Percentiles rank a stretch among this genome's conserved stretches.
Conservation (phyloP, 345 rosid genomes). For the Aquilaria yunnanensis region DNA sequence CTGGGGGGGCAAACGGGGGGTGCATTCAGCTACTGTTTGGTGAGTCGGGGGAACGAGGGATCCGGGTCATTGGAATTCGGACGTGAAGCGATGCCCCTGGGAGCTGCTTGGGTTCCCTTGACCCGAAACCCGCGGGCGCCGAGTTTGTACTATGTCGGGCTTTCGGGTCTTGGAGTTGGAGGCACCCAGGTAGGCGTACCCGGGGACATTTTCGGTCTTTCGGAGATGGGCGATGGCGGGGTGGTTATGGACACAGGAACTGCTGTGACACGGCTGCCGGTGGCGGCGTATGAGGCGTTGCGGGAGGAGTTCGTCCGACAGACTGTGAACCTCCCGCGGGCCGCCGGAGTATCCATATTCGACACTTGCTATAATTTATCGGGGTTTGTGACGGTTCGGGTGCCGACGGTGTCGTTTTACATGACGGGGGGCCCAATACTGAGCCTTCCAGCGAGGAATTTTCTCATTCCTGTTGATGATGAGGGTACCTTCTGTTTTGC, state of each 20-base stretch:
- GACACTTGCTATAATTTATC: conserved; percentile 69
- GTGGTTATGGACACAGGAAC: conserved; percentile 96
- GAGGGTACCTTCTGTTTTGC: conserved; percentile 80
- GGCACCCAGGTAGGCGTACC: conserved; percentile 49
- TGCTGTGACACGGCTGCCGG: conserved; percentile 75
- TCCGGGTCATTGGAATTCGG: conserved; percentile 76
- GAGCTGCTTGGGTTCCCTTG: conserved; percentile 85
- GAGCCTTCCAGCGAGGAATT: conserved; percentile 74
- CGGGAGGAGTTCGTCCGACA: conserved; percentile 55
- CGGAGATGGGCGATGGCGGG: conserved; percentile 59
- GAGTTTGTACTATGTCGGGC: conserved; percentile 68
- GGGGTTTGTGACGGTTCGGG: conserved; percentile 75
- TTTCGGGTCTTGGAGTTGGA: conserved; percentile 73
- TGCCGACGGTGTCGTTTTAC: conserved; percentile 82
- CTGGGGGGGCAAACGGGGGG: conserved; percentile 71
- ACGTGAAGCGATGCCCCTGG: conserved; percentile 57
- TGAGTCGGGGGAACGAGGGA: conserved; percentile 53
- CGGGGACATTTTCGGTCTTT: conserved; percentile 35
- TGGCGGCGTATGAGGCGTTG: conserved; percentile 50
- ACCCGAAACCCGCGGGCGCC: conserved; percentile 62
- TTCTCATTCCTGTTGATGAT: conserved; percentile 75
- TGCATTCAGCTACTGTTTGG: conserved; percentile 79
- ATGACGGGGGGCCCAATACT: conserved; percentile 67
- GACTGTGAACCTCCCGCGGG: conserved; percentile 66
- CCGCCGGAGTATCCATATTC: conserved; percentile 63